A percentile compares a stretch with the other conserved stretches of the same genome.
These are phyloP conservation scores for Calonectria multiphialidica DNA, from an alignment of 2,329 filamentous ascomycete genomes.

Conservation along the genomic window DNA sequence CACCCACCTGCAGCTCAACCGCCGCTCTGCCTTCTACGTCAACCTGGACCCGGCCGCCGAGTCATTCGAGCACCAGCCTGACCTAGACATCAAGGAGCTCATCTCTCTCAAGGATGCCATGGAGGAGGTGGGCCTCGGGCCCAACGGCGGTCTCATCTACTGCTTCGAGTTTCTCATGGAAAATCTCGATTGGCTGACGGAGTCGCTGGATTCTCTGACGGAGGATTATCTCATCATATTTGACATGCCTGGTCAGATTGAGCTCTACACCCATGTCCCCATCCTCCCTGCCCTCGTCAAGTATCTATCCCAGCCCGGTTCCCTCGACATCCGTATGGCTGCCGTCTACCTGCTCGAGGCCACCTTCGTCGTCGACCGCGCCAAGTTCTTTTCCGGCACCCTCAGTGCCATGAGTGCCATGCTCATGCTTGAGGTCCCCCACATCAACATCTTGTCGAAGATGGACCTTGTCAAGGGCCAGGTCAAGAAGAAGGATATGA, in stretches of 20 bases:
- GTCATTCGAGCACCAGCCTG: conserved; percentile 89
- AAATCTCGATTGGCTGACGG: conserved; percentile 91
- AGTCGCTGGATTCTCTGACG: conserved; percentile 85
- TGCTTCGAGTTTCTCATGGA: conserved; percentile 97
- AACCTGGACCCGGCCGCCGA: conserved; percentile 98
- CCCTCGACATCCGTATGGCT: conserved; percentile 90
- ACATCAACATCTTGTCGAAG: conserved; percentile 96
- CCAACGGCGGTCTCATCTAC: conserved; percentile 94
- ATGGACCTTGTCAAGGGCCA: conserved; percentile 97
- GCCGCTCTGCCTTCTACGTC: conserved; percentile 96
- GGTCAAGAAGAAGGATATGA: conserved; percentile 87
- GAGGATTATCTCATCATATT: conserved; percentile 98
- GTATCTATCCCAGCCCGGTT: conserved; percentile 82
- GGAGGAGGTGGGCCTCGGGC: conserved; percentile 92
- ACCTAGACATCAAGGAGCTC: conserved; percentile 95
- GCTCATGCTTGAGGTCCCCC: conserved; percentile 97
- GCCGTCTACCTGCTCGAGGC: conserved; percentile 95
- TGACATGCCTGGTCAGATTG: conserved; percentile 99
- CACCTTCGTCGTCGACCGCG: conserved; percentile 93
- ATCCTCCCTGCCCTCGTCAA: conserved; percentile 88
- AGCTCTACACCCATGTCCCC: conserved; percentile 97
- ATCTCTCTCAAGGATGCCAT: conserved; percentile 96
- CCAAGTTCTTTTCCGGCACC: conserved; percentile 97
- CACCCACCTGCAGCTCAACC: conserved; percentile 89
- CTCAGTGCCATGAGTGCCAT: conserved; percentile 98